Evolutionary conservation across 192 early-diverging fungal genomes (phyloP).

Genomic region (Coemansia sp.): DNA sequence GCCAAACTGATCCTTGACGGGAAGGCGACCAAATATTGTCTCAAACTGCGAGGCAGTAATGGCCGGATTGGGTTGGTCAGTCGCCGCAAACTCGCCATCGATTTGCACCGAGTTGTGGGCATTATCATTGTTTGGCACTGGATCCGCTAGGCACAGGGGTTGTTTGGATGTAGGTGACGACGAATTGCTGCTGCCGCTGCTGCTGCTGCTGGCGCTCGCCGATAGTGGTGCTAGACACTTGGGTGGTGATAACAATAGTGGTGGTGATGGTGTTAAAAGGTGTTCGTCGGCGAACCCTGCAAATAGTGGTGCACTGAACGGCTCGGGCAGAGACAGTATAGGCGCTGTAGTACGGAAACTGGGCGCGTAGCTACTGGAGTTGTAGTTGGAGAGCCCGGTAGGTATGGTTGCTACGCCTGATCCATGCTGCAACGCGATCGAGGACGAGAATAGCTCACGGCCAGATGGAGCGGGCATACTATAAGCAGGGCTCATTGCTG

Average conservation of each 20-base stretch:
- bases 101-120: not conserved
- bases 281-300: not conserved
- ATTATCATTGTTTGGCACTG: not conserved
- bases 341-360: constrained; percentile 6
- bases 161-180: constrained; percentile 5
- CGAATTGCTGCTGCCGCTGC: not conserved
- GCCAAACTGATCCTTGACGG: not conserved
- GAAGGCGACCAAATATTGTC: constrained; percentile 9
- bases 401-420: not conserved
- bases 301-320: not conserved
- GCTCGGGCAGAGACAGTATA: not conserved
- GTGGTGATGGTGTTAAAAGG: too few species aligned
- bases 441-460: not conserved
- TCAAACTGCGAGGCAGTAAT: constrained; percentile 19
- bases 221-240: not conserved
- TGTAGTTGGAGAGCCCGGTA: not conserved
- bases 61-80: not conserved
- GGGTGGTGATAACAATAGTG: not conserved
- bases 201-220: not conserved
- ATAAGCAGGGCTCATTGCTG: not conserved
- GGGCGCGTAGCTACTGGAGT: not conserved
- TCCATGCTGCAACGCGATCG: not conserved
- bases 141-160: not conserved
- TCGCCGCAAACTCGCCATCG: not conserved
- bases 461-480: not conserved